A percentile compares a stretch with the other conserved stretches of the same genome.
Conservation (phyloP, 768 basidiomycete species). For the Mycena venus region DNA sequence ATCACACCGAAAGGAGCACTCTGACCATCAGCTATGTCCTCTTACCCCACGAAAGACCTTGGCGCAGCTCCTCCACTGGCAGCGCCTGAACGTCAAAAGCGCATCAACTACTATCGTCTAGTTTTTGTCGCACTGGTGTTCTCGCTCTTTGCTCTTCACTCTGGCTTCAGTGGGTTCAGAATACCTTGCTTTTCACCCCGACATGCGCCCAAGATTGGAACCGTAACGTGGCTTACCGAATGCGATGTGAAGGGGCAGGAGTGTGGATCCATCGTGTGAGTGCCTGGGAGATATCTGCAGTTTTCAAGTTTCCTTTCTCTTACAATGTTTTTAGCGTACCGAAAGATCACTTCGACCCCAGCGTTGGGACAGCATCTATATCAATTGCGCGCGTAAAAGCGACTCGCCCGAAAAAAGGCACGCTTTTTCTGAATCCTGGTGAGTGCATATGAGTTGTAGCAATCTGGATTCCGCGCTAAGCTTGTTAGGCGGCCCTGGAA, state of each 20-base stretch:
- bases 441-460: too few relatives aligned
- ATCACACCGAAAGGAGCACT: too few relatives aligned
- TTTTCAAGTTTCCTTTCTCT: background rate
- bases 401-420: slow-evolving; percentile 34
- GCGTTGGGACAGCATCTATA: slow-evolving; percentile 35
- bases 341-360: slow-evolving; percentile 39
- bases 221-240: background rate
- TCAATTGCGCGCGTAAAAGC: slow-evolving; percentile 35
- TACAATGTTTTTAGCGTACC: slow-evolving; percentile 38
- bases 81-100: too few relatives aligned
- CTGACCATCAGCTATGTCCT: too few relatives aligned
- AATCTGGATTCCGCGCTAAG: slow-evolving; percentile 25
- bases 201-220: background rate
- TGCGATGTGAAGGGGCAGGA: background rate
- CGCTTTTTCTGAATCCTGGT: slow-evolving; percentile 42
- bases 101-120: too few relatives aligned
- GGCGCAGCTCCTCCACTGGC: too few relatives aligned
- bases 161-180: background rate
- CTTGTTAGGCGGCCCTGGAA: slow-evolving; percentile 43
- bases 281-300: background rate
- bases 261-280: background rate
- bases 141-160: too few relatives aligned
- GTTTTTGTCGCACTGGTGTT: too few relatives aligned
- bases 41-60: too few relatives aligned
- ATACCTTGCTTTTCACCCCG: background rate